A percentile compares a stretch with the other conserved stretches of the same genome.
Conservation (phyloP, 176 grass and related monocot genomes). For the Luzula sylvatica region DNA sequence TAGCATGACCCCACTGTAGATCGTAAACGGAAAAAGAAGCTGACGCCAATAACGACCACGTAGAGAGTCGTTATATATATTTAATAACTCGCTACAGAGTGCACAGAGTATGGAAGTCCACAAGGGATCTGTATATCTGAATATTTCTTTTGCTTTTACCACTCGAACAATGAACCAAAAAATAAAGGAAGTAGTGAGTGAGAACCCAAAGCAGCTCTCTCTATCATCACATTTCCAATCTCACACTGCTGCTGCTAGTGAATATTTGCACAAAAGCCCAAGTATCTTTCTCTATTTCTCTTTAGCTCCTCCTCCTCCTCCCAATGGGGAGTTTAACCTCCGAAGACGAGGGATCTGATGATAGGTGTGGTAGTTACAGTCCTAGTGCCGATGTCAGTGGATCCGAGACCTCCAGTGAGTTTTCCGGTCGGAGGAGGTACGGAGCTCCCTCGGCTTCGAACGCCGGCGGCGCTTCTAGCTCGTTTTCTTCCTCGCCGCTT, state of each 20-base stretch:
- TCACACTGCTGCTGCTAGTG: neutral
- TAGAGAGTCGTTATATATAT: too few species aligned
- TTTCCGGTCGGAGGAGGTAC: slow-evolving; percentile 42
- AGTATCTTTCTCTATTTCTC: neutral
- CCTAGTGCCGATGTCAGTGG: slow-evolving; percentile 90
- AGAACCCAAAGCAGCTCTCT: neutral
- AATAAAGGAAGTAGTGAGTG: slow-evolving; percentile 1
- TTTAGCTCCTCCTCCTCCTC: neutral
- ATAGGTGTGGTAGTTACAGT: slow-evolving; percentile 77
- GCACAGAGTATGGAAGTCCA: too few species aligned
- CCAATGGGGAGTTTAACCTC: slow-evolving; percentile 70
- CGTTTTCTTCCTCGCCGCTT: slow-evolving; percentile 44
- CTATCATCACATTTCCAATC: slow-evolving; percentile 19
- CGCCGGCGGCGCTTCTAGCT: slow-evolving; percentile 48
- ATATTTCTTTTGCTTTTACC: slow-evolving; percentile 19
- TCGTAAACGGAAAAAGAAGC: slow-evolving; percentile 13
- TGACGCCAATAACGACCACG: neutral
- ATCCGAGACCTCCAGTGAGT: slow-evolving; percentile 82
- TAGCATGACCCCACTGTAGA: neutral
- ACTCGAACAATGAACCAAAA: slow-evolving; percentile 8
- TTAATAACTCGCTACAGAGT: too few species aligned
- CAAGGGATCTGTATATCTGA: too few species aligned
- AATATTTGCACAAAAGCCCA: neutral
- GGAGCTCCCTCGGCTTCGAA: slow-evolving; percentile 34
- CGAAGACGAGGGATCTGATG: slow-evolving; percentile 65